Conservation (phyloP, 306 rosid genomes). For the Parietaria judaica region DNA sequence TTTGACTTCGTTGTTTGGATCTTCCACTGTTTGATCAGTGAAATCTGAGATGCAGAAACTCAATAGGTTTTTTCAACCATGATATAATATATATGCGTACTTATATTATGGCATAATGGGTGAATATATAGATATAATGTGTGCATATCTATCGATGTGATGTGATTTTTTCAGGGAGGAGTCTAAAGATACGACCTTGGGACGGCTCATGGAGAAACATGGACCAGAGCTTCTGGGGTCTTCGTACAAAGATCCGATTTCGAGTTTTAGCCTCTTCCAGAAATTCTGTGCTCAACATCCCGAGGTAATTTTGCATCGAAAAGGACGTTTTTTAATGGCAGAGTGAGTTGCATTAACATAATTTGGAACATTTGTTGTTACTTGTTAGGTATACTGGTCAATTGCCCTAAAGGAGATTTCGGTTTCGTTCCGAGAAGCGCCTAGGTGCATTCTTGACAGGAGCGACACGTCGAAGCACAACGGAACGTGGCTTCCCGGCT, state of each 20-base stretch:
- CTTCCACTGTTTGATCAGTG: neutral
- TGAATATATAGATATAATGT: no score
- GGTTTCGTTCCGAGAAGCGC: conserved; percentile 45
- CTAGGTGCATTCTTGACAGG: conserved; percentile 50
- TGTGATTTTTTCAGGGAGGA: conserved; percentile 28
- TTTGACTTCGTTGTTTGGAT: neutral
- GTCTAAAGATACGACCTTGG: conserved; percentile 48
- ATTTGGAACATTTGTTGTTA: neutral
- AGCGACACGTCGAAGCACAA: conserved; percentile 40
- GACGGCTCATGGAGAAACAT: conserved; percentile 56
- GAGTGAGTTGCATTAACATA: neutral
- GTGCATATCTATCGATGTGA: no score
- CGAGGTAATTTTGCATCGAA: conserved; percentile 28
- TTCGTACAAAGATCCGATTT: conserved; percentile 65
- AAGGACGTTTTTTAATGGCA: neutral
- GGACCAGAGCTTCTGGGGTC: conserved; percentile 54
- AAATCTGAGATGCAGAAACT: no score
- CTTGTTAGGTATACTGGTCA: conserved; percentile 68
- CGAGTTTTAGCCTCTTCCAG: conserved; percentile 55
- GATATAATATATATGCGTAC: no score
- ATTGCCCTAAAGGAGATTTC: conserved; percentile 59
- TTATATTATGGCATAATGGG: no score
- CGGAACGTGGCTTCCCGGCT: conserved; percentile 67
- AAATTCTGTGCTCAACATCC: conserved; percentile 51
- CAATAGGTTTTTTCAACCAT: no score